Base-by-base conservation (phyloP, 371 early-diverging fungal species). In the Mucor saturninus region DNA sequence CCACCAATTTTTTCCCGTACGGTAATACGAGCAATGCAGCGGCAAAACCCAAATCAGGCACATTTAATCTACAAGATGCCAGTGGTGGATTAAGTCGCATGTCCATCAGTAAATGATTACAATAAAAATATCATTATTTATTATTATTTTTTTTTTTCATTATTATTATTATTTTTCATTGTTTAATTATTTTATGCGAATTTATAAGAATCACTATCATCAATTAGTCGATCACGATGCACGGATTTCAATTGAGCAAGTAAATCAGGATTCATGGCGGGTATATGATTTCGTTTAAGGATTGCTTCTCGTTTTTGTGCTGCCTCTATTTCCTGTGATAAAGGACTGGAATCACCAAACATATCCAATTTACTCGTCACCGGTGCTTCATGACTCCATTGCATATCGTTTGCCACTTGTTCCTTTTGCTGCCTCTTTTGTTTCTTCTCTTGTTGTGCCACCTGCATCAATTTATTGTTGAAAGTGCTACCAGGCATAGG, bases 41-140 rank as follows among this genome's bases (percentile, higher is more conserved):
- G 30, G 42, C 51, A 8, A 40, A 68, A 52, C 72, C 72, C 31
- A 74, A 76, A 57, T 4, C 71, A 59, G 9, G n/a, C 58, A 45
- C 53, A 35, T 79, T 79, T 29, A 79, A 75, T 58, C 56, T 79
- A 31, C 76, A 76, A 40, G 79, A 79, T 64, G 76, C 79, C 7
- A 79, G 76, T 65, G 76, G 79, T 14, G 74, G 79, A 38, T 49
- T 79, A 30, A 79, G 79, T 29, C 61, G 76, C 43, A 76, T 79
- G 76, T 74, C 79, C 15, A 49, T 79, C 32, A 74, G 79, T 45
- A 76, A 79, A 70, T 72, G 42, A 62, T 21, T 21, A 21, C 21
- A 21, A 21, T 21, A 21, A 21, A 21, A 21, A 21, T 1, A 21
- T 21, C 1, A 21, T 21, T 21, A 21, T 21, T 21, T 21, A 21